Percentiles rank a stretch among this genome's conserved stretches.
Evolutionary conservation across 2,329 filamentous ascomycete genomes (phyloP).

Genomic region (Zopfia rhizophila): DNA sequence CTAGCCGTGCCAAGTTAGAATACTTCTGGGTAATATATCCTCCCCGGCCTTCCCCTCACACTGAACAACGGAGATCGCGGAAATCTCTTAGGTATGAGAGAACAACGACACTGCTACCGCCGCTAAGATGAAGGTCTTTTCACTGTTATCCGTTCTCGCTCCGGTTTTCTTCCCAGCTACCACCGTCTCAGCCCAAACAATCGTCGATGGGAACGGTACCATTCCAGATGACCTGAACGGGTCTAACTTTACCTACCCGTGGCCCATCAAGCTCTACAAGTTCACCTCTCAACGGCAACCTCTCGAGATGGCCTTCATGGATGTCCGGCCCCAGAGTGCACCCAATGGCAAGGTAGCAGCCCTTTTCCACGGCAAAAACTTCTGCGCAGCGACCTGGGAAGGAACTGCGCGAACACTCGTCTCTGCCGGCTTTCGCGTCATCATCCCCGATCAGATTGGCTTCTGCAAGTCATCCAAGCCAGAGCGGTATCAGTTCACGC

Average conservation of each 20-base stretch:
- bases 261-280: conserved; percentile 58
- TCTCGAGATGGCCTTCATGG: conserved; percentile 68
- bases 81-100: no score
- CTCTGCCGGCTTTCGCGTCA: conserved; percentile 61
- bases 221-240: conserved; percentile 12
- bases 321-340: conserved; percentile 52
- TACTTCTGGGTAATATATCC: no score
- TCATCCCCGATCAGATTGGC: conserved; percentile 65
- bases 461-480: conserved; percentile 69
- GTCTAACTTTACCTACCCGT: conserved; percentile 60
- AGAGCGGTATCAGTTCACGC: conserved; percentile 62
- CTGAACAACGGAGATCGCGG: no score
- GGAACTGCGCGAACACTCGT: conserved; percentile 58
- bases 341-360: conserved; percentile 57
- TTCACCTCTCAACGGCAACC: conserved; percentile 60
- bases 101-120: no score
- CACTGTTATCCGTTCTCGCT: no score
- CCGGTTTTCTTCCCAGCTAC: no score
- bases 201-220: no score
- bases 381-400: conserved; percentile 65
- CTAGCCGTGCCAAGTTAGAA: no score
- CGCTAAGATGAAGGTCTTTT: no score
- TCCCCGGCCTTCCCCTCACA: no score
- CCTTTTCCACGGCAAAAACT: conserved; percentile 67
- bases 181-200: no score